These are phyloP conservation scores for Allantophomopsis cytisporea DNA, from an alignment of 2,329 filamentous ascomycete species.

Conservation along the genomic window DNA sequence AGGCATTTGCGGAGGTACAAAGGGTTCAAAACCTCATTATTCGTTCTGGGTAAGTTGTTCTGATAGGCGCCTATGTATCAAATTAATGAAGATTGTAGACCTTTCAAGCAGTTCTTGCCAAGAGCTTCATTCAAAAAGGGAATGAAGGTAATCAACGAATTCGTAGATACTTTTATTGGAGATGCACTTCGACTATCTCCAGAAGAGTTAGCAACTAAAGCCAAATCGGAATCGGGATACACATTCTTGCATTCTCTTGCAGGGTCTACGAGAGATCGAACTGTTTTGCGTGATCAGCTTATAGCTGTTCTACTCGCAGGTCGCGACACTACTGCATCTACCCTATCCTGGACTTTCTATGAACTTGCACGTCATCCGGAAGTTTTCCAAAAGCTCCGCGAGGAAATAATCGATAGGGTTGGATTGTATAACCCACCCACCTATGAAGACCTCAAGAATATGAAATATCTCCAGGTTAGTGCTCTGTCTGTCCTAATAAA, in stretches of 20 bases:
- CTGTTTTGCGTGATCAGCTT: conserved; percentile 71
- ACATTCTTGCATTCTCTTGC: conserved; percentile 83
- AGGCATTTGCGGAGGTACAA: conserved; percentile 71
- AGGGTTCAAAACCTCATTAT: conserved; percentile 55
- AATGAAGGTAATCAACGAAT: conserved; percentile 58
- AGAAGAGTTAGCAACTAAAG: conserved; percentile 60
- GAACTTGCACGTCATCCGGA: conserved; percentile 63
- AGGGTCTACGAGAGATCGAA: conserved; percentile 58
- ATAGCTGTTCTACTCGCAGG: conserved; percentile 74
- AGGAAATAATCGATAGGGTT: conserved; percentile 56
- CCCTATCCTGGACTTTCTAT: conserved; percentile 71
- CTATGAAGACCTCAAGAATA: conserved; percentile 72
- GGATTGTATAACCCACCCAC: conserved; percentile 50
- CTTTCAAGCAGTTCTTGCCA: conserved; percentile 49
- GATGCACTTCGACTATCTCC: conserved; percentile 53
- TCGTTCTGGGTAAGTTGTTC: conserved; percentile 38
- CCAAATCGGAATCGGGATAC: conserved; percentile 58
- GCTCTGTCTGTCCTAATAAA: background rate
- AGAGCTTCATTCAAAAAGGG: conserved; percentile 46
- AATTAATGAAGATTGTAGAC: conserved; percentile 21
- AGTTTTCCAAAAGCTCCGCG: conserved; percentile 52
- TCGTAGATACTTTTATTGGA: conserved; percentile 69
- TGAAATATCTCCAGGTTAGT: conserved; percentile 57
- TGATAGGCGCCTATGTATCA: background rate
- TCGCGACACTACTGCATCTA: conserved; percentile 74